phyloP scores from a whole-genome alignment of 257 asterid genomes.

The Forsythia suspensa region DNA sequence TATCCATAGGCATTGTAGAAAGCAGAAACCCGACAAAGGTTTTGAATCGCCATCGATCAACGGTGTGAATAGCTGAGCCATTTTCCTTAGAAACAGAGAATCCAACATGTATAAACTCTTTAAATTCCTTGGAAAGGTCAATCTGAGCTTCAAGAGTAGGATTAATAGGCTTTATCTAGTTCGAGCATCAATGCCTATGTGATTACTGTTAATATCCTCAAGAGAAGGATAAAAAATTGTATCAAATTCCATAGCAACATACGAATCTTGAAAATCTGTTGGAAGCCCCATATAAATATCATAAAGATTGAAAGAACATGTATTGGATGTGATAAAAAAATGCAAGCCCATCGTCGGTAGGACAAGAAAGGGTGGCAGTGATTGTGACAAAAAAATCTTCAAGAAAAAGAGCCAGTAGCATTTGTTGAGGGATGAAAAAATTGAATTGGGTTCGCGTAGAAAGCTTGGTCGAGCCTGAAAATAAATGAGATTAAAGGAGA shows the following conservation, averaged over 20 bases:
- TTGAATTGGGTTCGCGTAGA: slow-evolving; percentile 53
- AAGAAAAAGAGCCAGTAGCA: slow-evolving; percentile 59
- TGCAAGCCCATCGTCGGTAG: slow-evolving; percentile 71
- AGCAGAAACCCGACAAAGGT: slow-evolving; percentile 39
- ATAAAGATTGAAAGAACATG: slow-evolving; percentile 28
- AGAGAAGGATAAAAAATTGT: slow-evolving; percentile 43
- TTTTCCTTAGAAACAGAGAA: slow-evolving; percentile 64
- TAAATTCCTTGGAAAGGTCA: slow-evolving; percentile 53
- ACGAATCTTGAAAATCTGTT: slow-evolving; percentile 33
- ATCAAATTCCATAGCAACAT: slow-evolving; percentile 66
- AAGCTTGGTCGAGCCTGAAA: slow-evolving; percentile 58
- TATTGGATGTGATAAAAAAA: slow-evolving; percentile 57
- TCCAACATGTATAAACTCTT: slow-evolving; percentile 73
- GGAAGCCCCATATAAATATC: slow-evolving; percentile 76
- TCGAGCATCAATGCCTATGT: slow-evolving; percentile 50
- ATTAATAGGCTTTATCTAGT: slow-evolving; percentile 38
- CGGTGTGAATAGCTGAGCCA: slow-evolving; percentile 55
- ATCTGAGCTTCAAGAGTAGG: slow-evolving; percentile 49
- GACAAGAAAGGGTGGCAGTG: slow-evolving; percentile 42
- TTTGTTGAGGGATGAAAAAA: slow-evolving; percentile 55
- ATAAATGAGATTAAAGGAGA: slow-evolving; percentile 16
- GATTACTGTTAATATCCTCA: slow-evolving; percentile 52
- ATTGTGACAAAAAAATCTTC: slow-evolving; percentile 65
- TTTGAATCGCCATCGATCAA: slow-evolving; percentile 59
- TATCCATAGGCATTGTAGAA: slow-evolving; percentile 34